Percentiles rank a stretch among this genome's conserved stretches.
These are phyloP conservation scores for Cajanus cajan DNA, from an alignment of 306 rosid genomes.

Conservation along the genomic window DNA sequence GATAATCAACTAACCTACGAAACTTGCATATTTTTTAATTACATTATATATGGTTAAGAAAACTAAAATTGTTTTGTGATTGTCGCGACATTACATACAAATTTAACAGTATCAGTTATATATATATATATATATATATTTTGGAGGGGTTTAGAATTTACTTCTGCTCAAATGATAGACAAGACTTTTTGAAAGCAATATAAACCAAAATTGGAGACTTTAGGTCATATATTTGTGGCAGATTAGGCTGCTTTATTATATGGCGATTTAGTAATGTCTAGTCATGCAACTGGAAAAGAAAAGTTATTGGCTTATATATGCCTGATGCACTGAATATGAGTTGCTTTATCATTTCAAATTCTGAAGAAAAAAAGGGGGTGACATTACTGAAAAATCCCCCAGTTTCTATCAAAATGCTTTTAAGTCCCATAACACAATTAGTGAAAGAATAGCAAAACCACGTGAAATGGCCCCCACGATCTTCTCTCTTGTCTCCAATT, in stretches of 20 bases:
- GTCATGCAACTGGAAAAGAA: constrained; percentile 25
- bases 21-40: no score
- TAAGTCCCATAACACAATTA: neutral
- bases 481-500: constrained; percentile 41
- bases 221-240: neutral
- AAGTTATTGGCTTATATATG: constrained; percentile 10
- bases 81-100: no score
- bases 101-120: no score
- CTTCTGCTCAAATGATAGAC: no score
- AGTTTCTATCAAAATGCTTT: constrained; percentile 32
- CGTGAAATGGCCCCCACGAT: constrained; percentile 56
- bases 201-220: constrained; percentile 22
- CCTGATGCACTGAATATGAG: constrained; percentile 33
- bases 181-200: constrained; percentile 29
- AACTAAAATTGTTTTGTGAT: no score
- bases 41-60: no score
- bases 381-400: neutral
- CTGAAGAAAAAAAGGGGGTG: neutral
- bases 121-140: no score
- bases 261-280: constrained; percentile 13
- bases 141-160: no score
- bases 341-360: constrained; percentile 31
- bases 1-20: no score
- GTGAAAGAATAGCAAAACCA: constrained; percentile 35
- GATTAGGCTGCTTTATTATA: constrained; percentile 31